Percentiles rank a stretch among this genome's conserved stretches.
phyloP scores from a whole-genome alignment of 495 filamentous ascomycete genomes.

The Aspergillus panamensis region DNA sequence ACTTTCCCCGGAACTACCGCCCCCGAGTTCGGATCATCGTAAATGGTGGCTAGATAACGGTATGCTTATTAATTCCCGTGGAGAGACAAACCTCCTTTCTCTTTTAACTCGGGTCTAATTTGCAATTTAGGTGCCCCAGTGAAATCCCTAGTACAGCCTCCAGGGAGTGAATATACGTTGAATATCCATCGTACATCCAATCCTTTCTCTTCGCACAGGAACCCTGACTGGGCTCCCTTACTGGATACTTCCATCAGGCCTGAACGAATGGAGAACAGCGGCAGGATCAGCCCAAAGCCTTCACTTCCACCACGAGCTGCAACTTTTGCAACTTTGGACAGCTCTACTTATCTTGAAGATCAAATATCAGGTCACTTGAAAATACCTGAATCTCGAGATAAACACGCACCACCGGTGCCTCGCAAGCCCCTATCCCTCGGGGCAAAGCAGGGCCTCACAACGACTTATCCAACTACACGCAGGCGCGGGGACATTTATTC shows the following conservation, averaged over 20 bases:
- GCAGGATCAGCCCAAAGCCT: not conserved
- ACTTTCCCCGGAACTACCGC: slow-evolving; percentile 75
- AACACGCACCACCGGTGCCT: slow-evolving; percentile 30
- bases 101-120: not conserved
- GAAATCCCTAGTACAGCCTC: slow-evolving; percentile 64
- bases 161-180: slow-evolving; percentile 53
- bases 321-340: too few relatives aligned
- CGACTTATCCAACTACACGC: not conserved
- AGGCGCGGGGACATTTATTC: too few relatives aligned
- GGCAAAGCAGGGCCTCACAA: slow-evolving; percentile 7
- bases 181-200: slow-evolving; percentile 76
- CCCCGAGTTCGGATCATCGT: slow-evolving; percentile 81
- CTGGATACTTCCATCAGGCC: not conserved
- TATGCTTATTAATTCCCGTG: slow-evolving; percentile 22
- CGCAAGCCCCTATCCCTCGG: slow-evolving; percentile 34
- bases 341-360: not conserved
- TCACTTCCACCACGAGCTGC: slow-evolving; percentile 14
- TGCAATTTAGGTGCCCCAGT: slow-evolving; percentile 60
- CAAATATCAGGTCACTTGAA: slow-evolving; percentile 11
- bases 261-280: not conserved
- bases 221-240: slow-evolving; percentile 69
- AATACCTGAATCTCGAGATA: slow-evolving; percentile 6
- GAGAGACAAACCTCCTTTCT: not conserved
- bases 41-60: slow-evolving; percentile 96
- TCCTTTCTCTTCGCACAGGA: slow-evolving; percentile 65